phyloP scores from a whole-genome alignment of 2,329 filamentous ascomycete genomes.

The Elsinoe arachidis region DNA sequence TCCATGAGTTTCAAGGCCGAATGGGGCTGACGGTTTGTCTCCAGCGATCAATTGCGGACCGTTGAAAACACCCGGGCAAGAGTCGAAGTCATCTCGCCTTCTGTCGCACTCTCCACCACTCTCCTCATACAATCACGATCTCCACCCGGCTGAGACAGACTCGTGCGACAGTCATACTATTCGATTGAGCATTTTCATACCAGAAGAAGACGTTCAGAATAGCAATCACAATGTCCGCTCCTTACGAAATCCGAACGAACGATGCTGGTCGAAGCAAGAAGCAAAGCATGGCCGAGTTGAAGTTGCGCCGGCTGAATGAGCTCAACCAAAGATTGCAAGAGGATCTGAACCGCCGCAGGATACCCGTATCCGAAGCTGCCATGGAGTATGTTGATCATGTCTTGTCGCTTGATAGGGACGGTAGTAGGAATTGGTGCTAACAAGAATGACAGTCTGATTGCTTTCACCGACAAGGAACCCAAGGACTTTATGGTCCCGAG shows the following conservation, averaged over 20 bases:
- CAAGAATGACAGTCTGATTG: constrained; percentile 64
- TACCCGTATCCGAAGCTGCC: constrained; percentile 89
- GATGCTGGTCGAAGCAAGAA: constrained; percentile 78
- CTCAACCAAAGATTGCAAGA: constrained; percentile 93
- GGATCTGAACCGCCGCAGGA: constrained; percentile 88
- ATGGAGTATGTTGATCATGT: constrained; percentile 35
- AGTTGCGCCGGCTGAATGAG: constrained; percentile 90
- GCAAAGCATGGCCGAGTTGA: constrained; percentile 98
- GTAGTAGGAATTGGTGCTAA: not conserved
- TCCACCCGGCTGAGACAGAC: constrained; percentile 1
- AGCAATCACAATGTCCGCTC: constrained; percentile 43
- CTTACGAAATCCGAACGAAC: constrained; percentile 58
- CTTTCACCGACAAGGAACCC: constrained; percentile 89
- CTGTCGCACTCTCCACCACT: constrained; percentile 1
- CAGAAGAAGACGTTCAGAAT: not conserved
- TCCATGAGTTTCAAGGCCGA: constrained; percentile 12
- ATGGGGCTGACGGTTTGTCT: constrained; percentile 13
- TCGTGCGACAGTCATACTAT: not conserved
- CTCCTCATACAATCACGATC: not conserved
- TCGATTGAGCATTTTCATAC: not conserved
- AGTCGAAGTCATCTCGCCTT: constrained; percentile 4
- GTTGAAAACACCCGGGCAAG: constrained; percentile 10
- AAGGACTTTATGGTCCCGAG: constrained; percentile 99
- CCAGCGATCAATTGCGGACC: constrained; percentile 13
- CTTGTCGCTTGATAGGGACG: not conserved